Conservation (phyloP, 306 rosid genomes). For the Delonix regia region DNA sequence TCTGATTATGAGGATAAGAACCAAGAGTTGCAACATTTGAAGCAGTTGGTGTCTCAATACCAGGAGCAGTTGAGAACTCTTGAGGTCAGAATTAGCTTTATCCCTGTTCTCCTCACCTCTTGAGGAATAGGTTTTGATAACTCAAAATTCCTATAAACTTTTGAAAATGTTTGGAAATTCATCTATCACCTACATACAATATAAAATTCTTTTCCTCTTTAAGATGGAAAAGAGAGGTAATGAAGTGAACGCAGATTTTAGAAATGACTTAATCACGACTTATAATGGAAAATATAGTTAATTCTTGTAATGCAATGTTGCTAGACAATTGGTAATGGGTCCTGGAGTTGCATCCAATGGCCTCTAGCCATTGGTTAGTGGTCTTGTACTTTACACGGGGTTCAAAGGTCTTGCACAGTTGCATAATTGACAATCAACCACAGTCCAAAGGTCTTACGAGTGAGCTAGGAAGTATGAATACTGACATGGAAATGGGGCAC, state of each 20-base stretch:
- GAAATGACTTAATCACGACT: not conserved
- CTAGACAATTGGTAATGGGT: not conserved
- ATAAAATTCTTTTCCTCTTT: not conserved
- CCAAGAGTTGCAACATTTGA: conserved; percentile 78
- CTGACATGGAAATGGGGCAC: too few species aligned
- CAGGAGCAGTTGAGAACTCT: conserved; percentile 89
- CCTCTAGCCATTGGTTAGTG: not conserved
- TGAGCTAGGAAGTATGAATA: not conserved
- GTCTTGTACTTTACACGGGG: not conserved
- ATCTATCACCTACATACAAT: not conserved
- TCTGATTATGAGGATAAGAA: conserved; percentile 69
- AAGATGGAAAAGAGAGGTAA: conserved; percentile 1
- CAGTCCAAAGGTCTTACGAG: not conserved
- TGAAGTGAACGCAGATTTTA: not conserved
- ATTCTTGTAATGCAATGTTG: not conserved
- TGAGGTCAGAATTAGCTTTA: conserved; percentile 65
- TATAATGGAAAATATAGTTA: not conserved
- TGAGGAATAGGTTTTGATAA: conserved; percentile 7
- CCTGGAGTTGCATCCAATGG: not conserved
- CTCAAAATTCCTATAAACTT: not conserved
- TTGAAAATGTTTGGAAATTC: not conserved
- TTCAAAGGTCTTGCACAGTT: conserved; percentile 4
- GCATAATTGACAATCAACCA: conserved; percentile 10
- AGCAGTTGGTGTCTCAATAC: conserved; percentile 78
- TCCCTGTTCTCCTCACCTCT: not conserved